These are phyloP conservation scores for Salvia hispanica DNA, from an alignment of 257 asterid genomes.

Conservation along the genomic window DNA sequence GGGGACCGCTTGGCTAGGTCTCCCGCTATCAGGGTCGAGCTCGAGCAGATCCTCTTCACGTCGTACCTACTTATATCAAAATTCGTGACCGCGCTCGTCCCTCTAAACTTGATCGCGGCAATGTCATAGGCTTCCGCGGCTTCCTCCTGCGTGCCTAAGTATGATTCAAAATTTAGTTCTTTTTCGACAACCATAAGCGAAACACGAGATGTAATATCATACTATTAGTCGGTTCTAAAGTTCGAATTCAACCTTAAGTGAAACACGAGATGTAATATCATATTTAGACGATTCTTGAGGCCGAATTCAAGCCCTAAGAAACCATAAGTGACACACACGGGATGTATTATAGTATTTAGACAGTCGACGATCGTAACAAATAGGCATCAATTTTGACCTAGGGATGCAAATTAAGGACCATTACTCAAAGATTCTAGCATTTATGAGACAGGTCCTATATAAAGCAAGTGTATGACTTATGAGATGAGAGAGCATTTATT, in stretches of 20 bases:
- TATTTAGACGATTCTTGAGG: no score
- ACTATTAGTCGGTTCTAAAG: neutral
- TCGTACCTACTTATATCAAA: conserved; percentile 76
- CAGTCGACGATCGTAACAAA: neutral
- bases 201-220: neutral
- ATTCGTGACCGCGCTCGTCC: conserved; percentile 82
- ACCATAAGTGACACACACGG: no score
- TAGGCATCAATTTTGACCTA: conserved; percentile 4
- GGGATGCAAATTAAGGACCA: neutral
- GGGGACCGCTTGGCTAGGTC: conserved; percentile 78
- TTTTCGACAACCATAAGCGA: neutral
- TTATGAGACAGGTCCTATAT: conserved; percentile 18
- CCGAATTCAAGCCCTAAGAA: no score
- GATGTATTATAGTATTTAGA: neutral
- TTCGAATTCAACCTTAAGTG: neutral
- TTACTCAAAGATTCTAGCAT: conserved; percentile 15
- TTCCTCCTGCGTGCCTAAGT: conserved; percentile 82
- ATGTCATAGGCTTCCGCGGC: conserved; percentile 90
- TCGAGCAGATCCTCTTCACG: conserved; percentile 70
- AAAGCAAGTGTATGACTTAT: conserved; percentile 24
- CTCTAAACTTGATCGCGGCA: conserved; percentile 83
- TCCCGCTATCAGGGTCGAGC: conserved; percentile 70
- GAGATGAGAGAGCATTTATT: conserved; percentile 24
- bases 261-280: neutral
- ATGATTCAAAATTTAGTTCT: neutral